phyloP scores from a whole-genome alignment of 495 filamentous ascomycete species.

The Cercophora samala region DNA sequence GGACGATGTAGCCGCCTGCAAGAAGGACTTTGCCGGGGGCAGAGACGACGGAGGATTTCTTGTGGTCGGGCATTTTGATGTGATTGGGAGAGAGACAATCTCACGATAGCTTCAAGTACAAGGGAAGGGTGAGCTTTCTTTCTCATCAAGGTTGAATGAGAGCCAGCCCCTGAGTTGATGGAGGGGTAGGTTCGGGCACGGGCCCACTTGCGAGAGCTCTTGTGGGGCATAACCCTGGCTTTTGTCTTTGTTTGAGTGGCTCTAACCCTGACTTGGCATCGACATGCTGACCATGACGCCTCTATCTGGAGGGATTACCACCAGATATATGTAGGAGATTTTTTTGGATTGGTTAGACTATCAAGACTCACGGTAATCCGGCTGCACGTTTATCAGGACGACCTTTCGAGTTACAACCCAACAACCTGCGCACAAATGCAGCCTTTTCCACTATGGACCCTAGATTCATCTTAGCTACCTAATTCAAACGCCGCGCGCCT shows the following conservation, averaged over 20 bases:
- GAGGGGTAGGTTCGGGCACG: not conserved
- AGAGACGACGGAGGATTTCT: conserved; percentile 47
- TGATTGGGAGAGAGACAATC: not conserved
- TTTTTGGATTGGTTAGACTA: no score
- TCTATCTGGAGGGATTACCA: no score
- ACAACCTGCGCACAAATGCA: no score
- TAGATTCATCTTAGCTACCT: no score
- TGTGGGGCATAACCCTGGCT: not conserved
- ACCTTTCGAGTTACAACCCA: no score
- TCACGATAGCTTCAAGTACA: not conserved
- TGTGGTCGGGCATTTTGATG: conserved; percentile 13
- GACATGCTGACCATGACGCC: no score
- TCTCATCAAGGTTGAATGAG: not conserved
- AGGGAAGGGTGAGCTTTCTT: not conserved
- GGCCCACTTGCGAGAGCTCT: not conserved
- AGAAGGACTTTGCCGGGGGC: conserved; percentile 95
- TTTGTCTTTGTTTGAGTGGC: not conserved
- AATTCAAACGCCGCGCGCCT: no score
- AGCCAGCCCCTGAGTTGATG: not conserved
- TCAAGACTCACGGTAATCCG: no score
- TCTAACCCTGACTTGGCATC: not conserved
- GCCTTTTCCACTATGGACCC: no score
- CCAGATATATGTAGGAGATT: no score
- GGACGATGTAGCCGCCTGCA: conserved; percentile 90
- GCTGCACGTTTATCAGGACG: no score